phyloP scores from a whole-genome alignment of 371 early-diverging fungal species.

The Mucor circinelloides region DNA sequence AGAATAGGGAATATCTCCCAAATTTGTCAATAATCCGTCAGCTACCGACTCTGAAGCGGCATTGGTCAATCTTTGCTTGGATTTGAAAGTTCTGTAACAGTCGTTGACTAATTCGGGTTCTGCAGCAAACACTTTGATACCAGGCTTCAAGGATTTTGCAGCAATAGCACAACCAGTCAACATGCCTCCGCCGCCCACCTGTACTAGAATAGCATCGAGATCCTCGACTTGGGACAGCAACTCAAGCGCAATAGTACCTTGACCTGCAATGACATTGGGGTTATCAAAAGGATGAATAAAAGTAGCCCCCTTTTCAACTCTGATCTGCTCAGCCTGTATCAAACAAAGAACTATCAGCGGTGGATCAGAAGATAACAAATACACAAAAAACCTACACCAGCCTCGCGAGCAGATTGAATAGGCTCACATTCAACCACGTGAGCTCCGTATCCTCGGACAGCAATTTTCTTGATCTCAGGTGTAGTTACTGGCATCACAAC shows the following conservation, averaged over 20 bases:
- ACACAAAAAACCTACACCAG: conserved; percentile 20
- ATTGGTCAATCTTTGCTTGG: background rate
- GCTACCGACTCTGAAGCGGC: background rate
- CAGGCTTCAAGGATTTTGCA: background rate
- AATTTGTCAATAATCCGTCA: background rate
- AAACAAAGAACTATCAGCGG: too few relatives aligned
- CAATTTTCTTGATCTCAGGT: conserved; percentile 52
- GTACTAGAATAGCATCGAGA: conserved; percentile 13
- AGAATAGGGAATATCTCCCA: background rate
- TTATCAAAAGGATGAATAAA: conserved; percentile 54
- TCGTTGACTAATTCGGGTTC: background rate
- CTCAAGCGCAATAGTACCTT: conserved; percentile 59
- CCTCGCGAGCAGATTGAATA: conserved; percentile 33
- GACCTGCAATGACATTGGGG: conserved; percentile 59
- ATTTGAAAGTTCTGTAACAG: background rate
- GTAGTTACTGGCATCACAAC: conserved; percentile 59
- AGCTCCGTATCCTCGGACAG: conserved; percentile 59
- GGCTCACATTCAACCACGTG: conserved; percentile 49
- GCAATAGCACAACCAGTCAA: background rate
- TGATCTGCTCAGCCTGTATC: conserved; percentile 27
- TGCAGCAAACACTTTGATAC: background rate
- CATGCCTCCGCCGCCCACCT: background rate
- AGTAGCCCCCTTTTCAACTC: conserved; percentile 34
- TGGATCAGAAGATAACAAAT: background rate
- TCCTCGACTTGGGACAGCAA: conserved; percentile 45